Percentiles rank a stretch among this genome's conserved stretches.
phyloP scores from a whole-genome alignment of 2,329 filamentous ascomycete genomes.

The Aureobasidium vineae region DNA sequence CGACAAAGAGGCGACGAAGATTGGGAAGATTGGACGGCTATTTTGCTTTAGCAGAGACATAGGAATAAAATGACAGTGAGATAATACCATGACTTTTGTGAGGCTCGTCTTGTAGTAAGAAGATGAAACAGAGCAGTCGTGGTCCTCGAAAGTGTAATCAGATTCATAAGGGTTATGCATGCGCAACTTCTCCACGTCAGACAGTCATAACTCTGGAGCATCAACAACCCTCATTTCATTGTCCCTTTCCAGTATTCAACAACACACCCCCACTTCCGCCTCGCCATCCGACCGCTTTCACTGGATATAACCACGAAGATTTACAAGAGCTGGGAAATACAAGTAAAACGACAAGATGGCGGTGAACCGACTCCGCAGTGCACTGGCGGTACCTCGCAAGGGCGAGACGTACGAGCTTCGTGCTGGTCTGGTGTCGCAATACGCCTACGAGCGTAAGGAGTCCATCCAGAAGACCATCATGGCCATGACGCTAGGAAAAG shows the following conservation, averaged over 20 bases:
- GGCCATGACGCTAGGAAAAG: slow-evolving; percentile 99
- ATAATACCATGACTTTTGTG: background rate
- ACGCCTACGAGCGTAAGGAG: slow-evolving; percentile 98
- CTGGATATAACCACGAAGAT: background rate
- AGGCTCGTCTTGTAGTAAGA: background rate
- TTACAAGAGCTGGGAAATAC: slow-evolving; percentile 13
- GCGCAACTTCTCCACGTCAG: slow-evolving; percentile 19
- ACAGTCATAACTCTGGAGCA: slow-evolving; percentile 11
- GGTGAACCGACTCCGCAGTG: slow-evolving; percentile 92
- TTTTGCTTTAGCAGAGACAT: slow-evolving; percentile 12
- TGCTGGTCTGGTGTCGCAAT: slow-evolving; percentile 93
- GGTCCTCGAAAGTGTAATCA: background rate
- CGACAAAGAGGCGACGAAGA: slow-evolving; percentile 91
- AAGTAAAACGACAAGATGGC: slow-evolving; percentile 60
- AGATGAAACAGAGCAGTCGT: background rate
- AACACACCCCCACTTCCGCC: background rate
- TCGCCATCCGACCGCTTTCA: background rate
- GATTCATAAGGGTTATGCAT: background rate
- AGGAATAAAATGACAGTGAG: background rate
- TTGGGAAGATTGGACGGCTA: slow-evolving; percentile 80
- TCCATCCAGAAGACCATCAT: slow-evolving; percentile 99
- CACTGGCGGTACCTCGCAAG: slow-evolving; percentile 89
- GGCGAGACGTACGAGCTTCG: slow-evolving; percentile 98
- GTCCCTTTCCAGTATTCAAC: background rate
- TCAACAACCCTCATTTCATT: slow-evolving; percentile 24